A percentile compares a stretch with the other conserved stretches of the same genome.
These are phyloP conservation scores for Penicillium silybi DNA, from an alignment of 495 filamentous ascomycete genomes.

Conservation along the genomic window DNA sequence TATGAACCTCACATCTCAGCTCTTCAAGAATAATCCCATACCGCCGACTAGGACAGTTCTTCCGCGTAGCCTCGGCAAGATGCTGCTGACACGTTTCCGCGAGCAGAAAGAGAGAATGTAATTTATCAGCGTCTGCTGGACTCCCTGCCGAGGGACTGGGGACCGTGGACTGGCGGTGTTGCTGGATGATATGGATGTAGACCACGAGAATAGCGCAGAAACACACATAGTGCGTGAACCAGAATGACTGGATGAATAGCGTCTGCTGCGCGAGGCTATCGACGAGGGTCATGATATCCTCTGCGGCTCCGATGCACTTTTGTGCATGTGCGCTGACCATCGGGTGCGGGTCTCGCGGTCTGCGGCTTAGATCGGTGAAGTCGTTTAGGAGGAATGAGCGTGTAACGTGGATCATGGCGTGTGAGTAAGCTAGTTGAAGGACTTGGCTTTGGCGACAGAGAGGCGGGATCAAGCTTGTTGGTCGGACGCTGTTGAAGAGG, in stretches of 20 bases:
- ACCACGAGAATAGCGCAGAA: constrained; percentile 53
- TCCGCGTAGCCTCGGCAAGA: constrained; percentile 45
- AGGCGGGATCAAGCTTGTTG: constrained; percentile 46
- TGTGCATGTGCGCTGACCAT: constrained; percentile 33
- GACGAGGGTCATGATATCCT: constrained; percentile 36
- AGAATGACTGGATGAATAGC: constrained; percentile 38
- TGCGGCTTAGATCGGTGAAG: constrained; percentile 42
- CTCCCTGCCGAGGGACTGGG: constrained; percentile 19
- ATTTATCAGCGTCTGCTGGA: constrained; percentile 17
- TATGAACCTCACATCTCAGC: constrained; percentile 39
- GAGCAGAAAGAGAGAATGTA: constrained; percentile 34
- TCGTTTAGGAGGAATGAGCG: constrained; percentile 54
- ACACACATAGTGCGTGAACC: constrained; percentile 54
- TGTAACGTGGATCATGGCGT: constrained; percentile 53
- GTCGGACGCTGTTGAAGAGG: constrained; percentile 42
- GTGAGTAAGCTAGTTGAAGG: constrained; percentile 49
- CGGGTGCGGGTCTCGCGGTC: constrained; percentile 29
- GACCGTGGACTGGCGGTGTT: constrained; percentile 31
- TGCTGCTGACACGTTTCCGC: constrained; percentile 46
- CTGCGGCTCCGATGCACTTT: constrained; percentile 44
- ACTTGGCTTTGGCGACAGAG: constrained; percentile 52
- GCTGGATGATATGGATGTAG: constrained; percentile 54
- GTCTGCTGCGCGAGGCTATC: constrained; percentile 38
- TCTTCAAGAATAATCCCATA: constrained; percentile 51
- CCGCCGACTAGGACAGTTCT: constrained; percentile 49